Conservation (phyloP, 176 grass and related monocot species). For the Aegilops bicornis region DNA sequence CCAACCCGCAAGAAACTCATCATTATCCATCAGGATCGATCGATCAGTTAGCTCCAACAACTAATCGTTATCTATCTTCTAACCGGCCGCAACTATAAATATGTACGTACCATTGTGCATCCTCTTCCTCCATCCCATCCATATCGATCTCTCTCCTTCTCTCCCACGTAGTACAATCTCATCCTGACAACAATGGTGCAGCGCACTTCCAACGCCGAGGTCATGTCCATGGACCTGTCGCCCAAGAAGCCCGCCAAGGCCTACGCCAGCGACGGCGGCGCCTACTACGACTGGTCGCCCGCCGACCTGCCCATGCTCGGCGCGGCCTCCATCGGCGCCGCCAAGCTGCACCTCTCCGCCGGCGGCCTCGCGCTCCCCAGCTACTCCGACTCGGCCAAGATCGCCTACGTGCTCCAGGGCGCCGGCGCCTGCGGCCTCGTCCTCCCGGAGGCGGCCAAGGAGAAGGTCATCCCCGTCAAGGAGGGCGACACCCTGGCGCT, state of each 20-base stretch:
- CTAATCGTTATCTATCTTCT: background rate
- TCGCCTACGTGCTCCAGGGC: constrained; percentile 76
- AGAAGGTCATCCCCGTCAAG: constrained; percentile 66
- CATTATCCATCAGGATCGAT: background rate
- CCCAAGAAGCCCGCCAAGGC: constrained; percentile 42
- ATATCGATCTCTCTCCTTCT: background rate
- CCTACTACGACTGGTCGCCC: constrained; percentile 58
- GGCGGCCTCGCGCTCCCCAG: constrained; percentile 55
- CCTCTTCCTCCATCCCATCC: background rate
- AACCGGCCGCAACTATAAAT: background rate
- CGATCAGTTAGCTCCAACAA: background rate
- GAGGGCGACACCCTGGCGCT: constrained; percentile 65
- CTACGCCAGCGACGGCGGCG: constrained; percentile 44
- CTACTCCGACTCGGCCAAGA: constrained; percentile 82
- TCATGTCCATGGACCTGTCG: constrained; percentile 37
- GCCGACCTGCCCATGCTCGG: constrained; percentile 69
- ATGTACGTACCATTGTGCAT: background rate
- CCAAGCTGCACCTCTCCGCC: constrained; percentile 56
- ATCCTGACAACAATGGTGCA: background rate
- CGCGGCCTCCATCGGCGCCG: constrained; percentile 62
- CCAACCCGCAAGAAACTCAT: too few relatives aligned
- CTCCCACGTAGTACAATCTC: background rate
- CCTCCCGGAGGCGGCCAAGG: constrained; percentile 54
- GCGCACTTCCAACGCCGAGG: background rate
- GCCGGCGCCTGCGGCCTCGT: constrained; percentile 45